Base-by-base conservation (phyloP, 331 rosid species). In the Pyrus hybrid region DNA sequence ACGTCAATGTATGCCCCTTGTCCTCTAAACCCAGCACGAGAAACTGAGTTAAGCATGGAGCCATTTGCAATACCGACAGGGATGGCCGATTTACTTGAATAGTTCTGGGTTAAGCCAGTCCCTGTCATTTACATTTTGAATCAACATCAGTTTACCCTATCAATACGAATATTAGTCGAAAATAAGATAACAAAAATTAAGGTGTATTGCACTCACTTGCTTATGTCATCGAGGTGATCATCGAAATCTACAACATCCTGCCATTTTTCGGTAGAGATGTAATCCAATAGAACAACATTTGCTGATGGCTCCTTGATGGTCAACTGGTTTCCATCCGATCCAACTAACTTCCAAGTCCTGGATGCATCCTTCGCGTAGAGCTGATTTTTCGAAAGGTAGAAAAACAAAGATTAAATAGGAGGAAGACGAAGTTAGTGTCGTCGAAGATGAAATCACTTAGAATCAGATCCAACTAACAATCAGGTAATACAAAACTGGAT, bases 61-160 rank as follows among this genome's bases (percentile, higher is more conserved):
- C 77, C 67, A 65, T 80, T 67, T 45, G 75, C 73, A 28, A 68
- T 26, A 68, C 54, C 63, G 60, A 75, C 18, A 21, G 58, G 29
- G 14, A 51, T 61, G 56, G 12, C 45, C 9, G 30, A 20, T 29
- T 49, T 85, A 94, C 87, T 90, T 92, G 84, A 94, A 92, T 70
- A 92, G 90, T 79, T 86, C 92, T 43, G 99, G 93, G 83, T 94
- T 94, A 77, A 92, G 87, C 97, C 99, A 94, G 71, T 92, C 97
- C 88, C 99, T 94, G 87, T 67, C 81, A 74, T 54, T 22, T 74
- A 60, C 10, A 64, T 53, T 70, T 72, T 23, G 64, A 43, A 56
- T 8, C 32, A 70, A 35, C 29, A 76, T 13, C 65, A 56, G 43
- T 21, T 21, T 54, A 37, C 3, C 43, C 13, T 37, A 37, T 37